A percentile compares a stretch with the other conserved stretches of the same genome.
phyloP scores from a whole-genome alignment of 768 basidiomycete genomes.

The Rhodotorula taiwanensis region DNA sequence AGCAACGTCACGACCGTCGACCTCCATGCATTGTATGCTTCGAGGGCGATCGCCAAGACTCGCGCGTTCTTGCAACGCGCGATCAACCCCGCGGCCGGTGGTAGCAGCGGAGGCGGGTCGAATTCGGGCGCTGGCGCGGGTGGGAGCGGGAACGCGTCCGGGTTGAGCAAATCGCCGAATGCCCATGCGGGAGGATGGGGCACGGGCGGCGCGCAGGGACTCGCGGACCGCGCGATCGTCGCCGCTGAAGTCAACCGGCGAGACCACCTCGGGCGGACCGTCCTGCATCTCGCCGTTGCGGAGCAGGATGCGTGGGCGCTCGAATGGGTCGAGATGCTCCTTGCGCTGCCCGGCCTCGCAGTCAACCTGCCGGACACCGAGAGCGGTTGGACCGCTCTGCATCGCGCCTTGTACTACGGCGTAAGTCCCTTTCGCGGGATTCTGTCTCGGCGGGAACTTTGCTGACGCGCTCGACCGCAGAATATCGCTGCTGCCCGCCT shows the following conservation, averaged over 20 bases:
- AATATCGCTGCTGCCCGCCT: constrained; percentile 54
- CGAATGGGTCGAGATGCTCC: constrained; percentile 69
- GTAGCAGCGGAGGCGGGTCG: neutral
- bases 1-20: constrained; percentile 12
- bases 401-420: constrained; percentile 64
- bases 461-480: constrained; percentile 4
- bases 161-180: neutral
- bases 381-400: constrained; percentile 84
- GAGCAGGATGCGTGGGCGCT: constrained; percentile 57
- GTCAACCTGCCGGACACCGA: constrained; percentile 75
- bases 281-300: constrained; percentile 72
- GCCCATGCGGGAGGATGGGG: neutral
- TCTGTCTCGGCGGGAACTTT: constrained; percentile 17
- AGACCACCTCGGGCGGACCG: constrained; percentile 66
- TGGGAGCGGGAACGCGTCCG: neutral
- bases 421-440: constrained; percentile 52
- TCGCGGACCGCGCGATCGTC: constrained; percentile 1
- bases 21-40: constrained; percentile 31
- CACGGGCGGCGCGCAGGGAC: neutral
- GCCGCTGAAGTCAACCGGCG: constrained; percentile 61
- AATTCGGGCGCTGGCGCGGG: neutral
- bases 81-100: neutral
- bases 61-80: constrained; percentile 14
- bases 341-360: constrained; percentile 67
- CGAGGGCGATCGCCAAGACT: constrained; percentile 31